Percentiles rank a stretch among this genome's conserved stretches.
phyloP scores from a whole-genome alignment of 768 basidiomycete species.

The Dictyophora rubrovolvata region DNA sequence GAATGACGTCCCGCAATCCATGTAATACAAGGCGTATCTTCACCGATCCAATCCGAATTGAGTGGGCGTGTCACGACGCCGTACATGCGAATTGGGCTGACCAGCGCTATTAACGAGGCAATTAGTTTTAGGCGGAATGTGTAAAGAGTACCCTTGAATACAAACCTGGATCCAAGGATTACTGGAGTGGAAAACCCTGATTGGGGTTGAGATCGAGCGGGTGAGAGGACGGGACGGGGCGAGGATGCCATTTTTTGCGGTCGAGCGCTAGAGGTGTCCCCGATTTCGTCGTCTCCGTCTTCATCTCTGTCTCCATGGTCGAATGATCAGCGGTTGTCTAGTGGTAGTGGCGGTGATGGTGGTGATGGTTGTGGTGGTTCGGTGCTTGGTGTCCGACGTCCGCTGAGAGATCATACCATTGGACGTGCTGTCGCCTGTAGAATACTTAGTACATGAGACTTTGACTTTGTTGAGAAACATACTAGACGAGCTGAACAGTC shows the following conservation, averaged over 20 bases:
- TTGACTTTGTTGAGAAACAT: slow-evolving; percentile 13
- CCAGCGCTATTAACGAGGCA: slow-evolving; percentile 45
- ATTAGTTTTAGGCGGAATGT: not conserved
- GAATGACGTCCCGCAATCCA: slow-evolving; percentile 88
- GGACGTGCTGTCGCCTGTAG: slow-evolving; percentile 79
- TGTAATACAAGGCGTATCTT: slow-evolving; percentile 90
- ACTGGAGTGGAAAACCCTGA: not conserved
- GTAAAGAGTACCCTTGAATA: not conserved
- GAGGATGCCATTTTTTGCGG: slow-evolving; percentile 40
- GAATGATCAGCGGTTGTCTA: too few relatives aligned
- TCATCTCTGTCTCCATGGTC: not conserved
- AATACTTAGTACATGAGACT: not conserved
- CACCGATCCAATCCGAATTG: slow-evolving; percentile 97
- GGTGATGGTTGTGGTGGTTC: not conserved
- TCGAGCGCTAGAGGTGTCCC: slow-evolving; percentile 1
- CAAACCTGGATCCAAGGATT: slow-evolving; percentile 51
- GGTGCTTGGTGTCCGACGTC: slow-evolving; percentile 8
- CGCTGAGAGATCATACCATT: slow-evolving; percentile 65
- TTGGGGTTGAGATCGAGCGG: not conserved
- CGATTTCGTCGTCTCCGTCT: not conserved
- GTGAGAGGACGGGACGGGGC: slow-evolving; percentile 7
- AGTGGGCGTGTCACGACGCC: slow-evolving; percentile 73
- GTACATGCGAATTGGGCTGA: slow-evolving; percentile 79
- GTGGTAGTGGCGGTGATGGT: not conserved
- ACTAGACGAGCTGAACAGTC: slow-evolving; percentile 88